A percentile compares a stretch with the other conserved stretches of the same genome.
Conservation (phyloP, 169 alveolate species). For the Perkinsus chesapeaki region DNA sequence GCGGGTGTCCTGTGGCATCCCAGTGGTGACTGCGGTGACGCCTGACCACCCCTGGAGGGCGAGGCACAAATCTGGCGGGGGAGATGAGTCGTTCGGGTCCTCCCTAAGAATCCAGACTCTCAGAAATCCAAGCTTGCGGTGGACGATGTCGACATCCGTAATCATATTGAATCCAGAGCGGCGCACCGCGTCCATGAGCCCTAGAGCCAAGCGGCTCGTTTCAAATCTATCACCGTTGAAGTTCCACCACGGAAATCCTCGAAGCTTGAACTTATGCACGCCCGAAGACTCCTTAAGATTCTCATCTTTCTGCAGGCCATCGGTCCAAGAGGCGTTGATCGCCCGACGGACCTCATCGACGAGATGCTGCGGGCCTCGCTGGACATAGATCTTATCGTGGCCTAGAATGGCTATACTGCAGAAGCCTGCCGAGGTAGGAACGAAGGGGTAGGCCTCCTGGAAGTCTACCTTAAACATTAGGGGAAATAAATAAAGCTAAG, state of each 20-base stretch:
- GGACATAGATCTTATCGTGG: background rate
- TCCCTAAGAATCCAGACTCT: background rate
- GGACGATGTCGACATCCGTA: background rate
- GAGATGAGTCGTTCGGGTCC: background rate
- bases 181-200: background rate
- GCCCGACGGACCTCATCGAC: background rate
- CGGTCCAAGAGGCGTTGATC: background rate
- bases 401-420: background rate
- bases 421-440: background rate
- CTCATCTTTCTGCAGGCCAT: background rate
- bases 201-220: background rate
- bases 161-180: background rate
- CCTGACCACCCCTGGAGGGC: background rate
- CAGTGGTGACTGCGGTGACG: background rate
- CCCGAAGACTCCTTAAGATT: background rate
- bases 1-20: background rate
- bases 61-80: background rate
- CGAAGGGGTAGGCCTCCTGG: background rate
- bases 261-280: background rate
- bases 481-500: background rate
- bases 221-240: background rate
- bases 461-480: background rate
- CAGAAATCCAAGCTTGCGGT: background rate
- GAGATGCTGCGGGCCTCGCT: background rate
- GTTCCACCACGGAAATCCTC: background rate